These are phyloP conservation scores for Kodamaea neixiangensis DNA, from an alignment of 805 yeast genomes.

Conservation along the genomic window DNA sequence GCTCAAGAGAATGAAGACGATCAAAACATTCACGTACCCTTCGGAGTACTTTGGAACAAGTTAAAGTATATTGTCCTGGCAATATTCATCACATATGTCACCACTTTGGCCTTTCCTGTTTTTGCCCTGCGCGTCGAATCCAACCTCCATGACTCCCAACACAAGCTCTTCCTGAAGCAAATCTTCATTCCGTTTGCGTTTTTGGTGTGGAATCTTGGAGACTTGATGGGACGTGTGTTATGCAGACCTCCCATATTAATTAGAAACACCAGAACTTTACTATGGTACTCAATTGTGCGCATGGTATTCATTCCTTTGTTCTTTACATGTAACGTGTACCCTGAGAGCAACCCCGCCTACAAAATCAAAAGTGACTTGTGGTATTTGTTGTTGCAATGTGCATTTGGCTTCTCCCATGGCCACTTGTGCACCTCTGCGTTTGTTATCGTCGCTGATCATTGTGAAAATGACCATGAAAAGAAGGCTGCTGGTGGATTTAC, in stretches of 20 bases:
- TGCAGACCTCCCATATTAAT: slow-evolving; percentile 47
- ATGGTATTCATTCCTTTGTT: slow-evolving; percentile 68
- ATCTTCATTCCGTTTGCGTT: slow-evolving; percentile 77
- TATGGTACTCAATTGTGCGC: slow-evolving; percentile 58
- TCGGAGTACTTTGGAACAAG: slow-evolving; percentile 58
- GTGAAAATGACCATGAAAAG: slow-evolving; percentile 64
- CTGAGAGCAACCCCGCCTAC: slow-evolving; percentile 36
- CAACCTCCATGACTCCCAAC: slow-evolving; percentile 27
- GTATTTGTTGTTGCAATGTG: slow-evolving; percentile 68
- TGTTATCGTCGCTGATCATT: slow-evolving; percentile 64
- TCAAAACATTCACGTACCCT: slow-evolving; percentile 51
- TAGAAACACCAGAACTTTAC: slow-evolving; percentile 43
- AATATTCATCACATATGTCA: slow-evolving; percentile 69
- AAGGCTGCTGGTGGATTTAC: slow-evolving; percentile 96
- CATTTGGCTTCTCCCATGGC: slow-evolving; percentile 87
- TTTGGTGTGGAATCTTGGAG: slow-evolving; percentile 88
- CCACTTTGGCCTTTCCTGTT: slow-evolving; percentile 85
- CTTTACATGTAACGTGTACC: slow-evolving; percentile 61
- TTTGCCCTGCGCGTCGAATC: slow-evolving; percentile 76
- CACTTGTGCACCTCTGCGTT: slow-evolving; percentile 78
- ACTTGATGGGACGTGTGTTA: slow-evolving; percentile 70
- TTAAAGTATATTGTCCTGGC: slow-evolving; percentile 64
- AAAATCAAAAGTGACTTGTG: slow-evolving; percentile 56
- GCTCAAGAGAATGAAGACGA: neutral
- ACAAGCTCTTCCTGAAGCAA: slow-evolving; percentile 46